These are phyloP conservation scores for Maudiozyma turicensis DNA, from an alignment of 805 yeast species.

Conservation along the genomic window DNA sequence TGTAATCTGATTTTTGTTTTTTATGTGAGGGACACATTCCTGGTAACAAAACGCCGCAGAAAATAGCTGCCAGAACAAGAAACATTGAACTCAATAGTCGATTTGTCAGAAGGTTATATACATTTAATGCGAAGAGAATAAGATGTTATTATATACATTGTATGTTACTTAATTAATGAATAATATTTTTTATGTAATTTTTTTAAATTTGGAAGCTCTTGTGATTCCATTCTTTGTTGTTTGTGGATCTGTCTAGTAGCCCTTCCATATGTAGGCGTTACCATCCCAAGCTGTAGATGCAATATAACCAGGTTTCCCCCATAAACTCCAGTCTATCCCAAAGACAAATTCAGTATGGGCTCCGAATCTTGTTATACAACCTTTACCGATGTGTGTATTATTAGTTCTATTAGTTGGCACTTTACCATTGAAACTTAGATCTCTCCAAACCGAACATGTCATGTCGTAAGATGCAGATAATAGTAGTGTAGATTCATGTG, in stretches of 20 bases:
- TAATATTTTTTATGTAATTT: no score
- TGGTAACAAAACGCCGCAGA: no score
- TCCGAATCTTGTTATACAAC: constrained; percentile 49
- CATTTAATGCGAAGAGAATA: no score
- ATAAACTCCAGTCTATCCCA: constrained; percentile 90
- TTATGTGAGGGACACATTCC: no score
- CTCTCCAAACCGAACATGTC: constrained; percentile 84
- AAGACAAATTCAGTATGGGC: constrained; percentile 81
- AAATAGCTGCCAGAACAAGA: no score
- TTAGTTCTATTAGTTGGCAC: constrained; percentile 36
- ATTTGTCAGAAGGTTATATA: no score
- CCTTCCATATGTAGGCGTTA: constrained; percentile 83
- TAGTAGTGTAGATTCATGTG: constrained; percentile 64
- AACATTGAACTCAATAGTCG: no score
- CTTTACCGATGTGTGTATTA: constrained; percentile 37
- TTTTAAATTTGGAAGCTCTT: no score
- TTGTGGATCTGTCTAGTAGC: constrained; percentile 16
- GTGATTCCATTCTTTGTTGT: background rate
- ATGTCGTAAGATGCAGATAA: constrained; percentile 82
- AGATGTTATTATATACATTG: no score
- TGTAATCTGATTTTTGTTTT: no score
- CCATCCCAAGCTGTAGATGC: constrained; percentile 97
- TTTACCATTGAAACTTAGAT: constrained; percentile 51
- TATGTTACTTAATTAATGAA: no score
- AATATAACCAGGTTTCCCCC: constrained; percentile 96